A percentile compares a stretch with the other conserved stretches of the same genome.
These are phyloP conservation scores for Vairimorpha necatrix DNA, from an alignment of 371 early-diverging fungal species.

Conservation along the genomic window DNA sequence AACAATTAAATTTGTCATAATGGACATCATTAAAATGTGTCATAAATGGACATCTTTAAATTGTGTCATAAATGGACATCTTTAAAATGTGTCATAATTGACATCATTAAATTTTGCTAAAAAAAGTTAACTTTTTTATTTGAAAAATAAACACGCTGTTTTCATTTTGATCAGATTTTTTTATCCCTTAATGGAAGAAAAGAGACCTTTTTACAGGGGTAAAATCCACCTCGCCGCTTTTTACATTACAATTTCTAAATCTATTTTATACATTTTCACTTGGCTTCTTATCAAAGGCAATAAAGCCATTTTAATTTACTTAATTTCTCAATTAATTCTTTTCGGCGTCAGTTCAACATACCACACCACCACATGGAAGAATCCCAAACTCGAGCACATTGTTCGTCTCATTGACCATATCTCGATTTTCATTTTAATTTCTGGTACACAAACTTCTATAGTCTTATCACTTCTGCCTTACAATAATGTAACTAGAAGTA, in stretches of 20 bases:
- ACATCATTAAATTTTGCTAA: too few species aligned
- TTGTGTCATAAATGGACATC: too few species aligned
- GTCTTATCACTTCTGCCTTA: conserved; percentile 34
- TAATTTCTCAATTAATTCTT: conserved; percentile 60
- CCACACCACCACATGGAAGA: conserved; percentile 58
- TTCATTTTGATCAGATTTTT: too few species aligned
- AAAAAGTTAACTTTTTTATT: too few species aligned
- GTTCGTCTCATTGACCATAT: conserved; percentile 62
- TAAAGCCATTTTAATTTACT: conserved; percentile 38
- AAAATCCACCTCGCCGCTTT: conserved; percentile 62
- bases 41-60: too few species aligned
- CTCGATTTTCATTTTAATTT: conserved; percentile 65
- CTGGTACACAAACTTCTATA: conserved; percentile 64
- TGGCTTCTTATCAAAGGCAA: conserved; percentile 19
- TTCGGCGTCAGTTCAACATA: conserved; percentile 64
- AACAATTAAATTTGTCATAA: too few species aligned
- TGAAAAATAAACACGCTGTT: too few species aligned
- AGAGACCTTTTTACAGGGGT: conserved; percentile 60
- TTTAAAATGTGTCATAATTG: too few species aligned
- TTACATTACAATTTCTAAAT: conserved; percentile 30
- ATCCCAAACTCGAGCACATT: conserved; percentile 31
- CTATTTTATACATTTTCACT: conserved; percentile 24
- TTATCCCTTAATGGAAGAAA: conserved; percentile 1
- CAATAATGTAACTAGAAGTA: neutral
- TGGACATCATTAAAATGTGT: too few species aligned